phyloP scores from a whole-genome alignment of 2,329 filamentous ascomycete species.

The Trematosphaeria pertusa region DNA sequence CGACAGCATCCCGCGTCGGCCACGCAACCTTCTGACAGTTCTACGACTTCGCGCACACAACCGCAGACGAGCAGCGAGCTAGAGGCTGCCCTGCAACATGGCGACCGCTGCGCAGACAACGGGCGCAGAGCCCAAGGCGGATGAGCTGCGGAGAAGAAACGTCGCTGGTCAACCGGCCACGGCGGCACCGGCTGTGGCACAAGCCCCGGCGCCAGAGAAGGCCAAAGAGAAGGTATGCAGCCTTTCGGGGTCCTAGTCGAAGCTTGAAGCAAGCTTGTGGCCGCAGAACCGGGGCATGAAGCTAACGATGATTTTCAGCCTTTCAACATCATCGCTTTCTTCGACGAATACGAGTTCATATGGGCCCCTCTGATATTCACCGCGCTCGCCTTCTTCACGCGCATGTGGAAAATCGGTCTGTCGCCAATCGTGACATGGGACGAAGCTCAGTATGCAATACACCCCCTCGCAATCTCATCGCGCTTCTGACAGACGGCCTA shows the following conservation, averaged over 20 bases:
- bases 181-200: slow-evolving; percentile 36
- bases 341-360: slow-evolving; percentile 68
- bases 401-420: slow-evolving; percentile 71
- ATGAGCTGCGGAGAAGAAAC: slow-evolving; percentile 56
- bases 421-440: slow-evolving; percentile 79
- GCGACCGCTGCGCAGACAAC: slow-evolving; percentile 42
- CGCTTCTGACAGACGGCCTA: slow-evolving; percentile 48
- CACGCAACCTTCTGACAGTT: too few species aligned
- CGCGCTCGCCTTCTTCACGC: slow-evolving; percentile 68
- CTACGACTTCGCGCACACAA: not conserved
- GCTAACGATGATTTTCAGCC: slow-evolving; percentile 40
- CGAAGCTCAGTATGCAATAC: slow-evolving; percentile 70
- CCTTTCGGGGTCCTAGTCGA: slow-evolving; percentile 1
- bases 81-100: slow-evolving; percentile 27
- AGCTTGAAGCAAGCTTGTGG: slow-evolving; percentile 10
- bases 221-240: slow-evolving; percentile 55
- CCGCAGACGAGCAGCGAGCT: not conserved
- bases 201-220: slow-evolving; percentile 51
- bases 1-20: not conserved
- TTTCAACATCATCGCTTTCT: slow-evolving; percentile 66
- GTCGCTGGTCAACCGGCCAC: slow-evolving; percentile 37
- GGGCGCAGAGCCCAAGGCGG: slow-evolving; percentile 50
- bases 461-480: slow-evolving; percentile 7
- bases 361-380: slow-evolving; percentile 71
- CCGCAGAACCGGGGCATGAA: too few species aligned